A percentile compares a stretch with the other conserved stretches of the same genome.
Evolutionary conservation across 73 alveolate species (phyloP).

Genomic region (Tetrahymena borealis): DNA sequence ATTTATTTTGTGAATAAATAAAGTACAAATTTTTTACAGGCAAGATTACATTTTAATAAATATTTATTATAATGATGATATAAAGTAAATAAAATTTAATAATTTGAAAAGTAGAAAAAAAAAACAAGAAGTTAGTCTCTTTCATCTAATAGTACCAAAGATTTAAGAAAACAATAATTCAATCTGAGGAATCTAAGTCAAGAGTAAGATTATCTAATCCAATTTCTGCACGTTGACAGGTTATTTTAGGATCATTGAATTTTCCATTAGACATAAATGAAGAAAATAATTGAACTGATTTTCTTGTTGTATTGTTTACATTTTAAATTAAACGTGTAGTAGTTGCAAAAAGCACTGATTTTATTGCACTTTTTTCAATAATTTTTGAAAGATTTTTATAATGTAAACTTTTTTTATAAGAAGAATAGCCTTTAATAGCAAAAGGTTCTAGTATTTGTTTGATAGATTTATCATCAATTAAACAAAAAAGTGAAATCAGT

Average conservation of each 20-base stretch:
- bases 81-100: too few species aligned
- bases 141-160: too few species aligned
- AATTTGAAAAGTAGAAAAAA: too few species aligned
- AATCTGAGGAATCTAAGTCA: background rate
- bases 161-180: background rate
- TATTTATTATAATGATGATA: too few species aligned
- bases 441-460: background rate
- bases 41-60: too few species aligned
- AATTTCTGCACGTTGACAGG: background rate
- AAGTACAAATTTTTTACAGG: too few species aligned
- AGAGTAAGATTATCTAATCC: background rate
- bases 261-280: background rate
- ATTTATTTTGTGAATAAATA: too few species aligned
- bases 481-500: background rate
- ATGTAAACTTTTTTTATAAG: background rate
- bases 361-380: background rate
- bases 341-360: background rate
- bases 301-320: background rate
- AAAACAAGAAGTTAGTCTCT: too few species aligned
- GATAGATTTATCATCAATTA: background rate
- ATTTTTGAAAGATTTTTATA: background rate
- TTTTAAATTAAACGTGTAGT: background rate
- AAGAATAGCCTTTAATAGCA: background rate
- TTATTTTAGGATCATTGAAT: background rate
- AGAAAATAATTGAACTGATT: background rate